Evolutionary conservation across 108 stramenopile species (phyloP).

Genomic region (Seminavis robusta): DNA sequence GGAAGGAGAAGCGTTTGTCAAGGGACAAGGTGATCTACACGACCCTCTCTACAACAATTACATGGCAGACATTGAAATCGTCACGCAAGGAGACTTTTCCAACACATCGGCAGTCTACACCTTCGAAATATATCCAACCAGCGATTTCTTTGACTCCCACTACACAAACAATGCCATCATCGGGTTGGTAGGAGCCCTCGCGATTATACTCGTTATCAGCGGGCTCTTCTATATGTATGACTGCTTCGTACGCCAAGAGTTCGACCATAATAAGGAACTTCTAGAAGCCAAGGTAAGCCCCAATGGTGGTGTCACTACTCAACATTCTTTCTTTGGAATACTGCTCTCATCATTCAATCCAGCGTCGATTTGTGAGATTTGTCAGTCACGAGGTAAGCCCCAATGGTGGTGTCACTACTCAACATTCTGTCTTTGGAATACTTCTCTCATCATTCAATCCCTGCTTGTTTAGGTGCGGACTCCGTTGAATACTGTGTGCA

Average conservation of each 20-base stretch:
- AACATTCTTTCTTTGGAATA: too few species aligned
- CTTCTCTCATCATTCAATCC: too few species aligned
- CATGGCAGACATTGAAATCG: slow-evolving; percentile 6
- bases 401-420: too few species aligned
- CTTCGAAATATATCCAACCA: slow-evolving; percentile 26
- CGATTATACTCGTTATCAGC: slow-evolving; percentile 17
- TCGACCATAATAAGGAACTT: slow-evolving; percentile 12
- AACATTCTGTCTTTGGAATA: too few species aligned
- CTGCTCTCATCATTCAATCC: too few species aligned
- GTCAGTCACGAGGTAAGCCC: slow-evolving; percentile 44
- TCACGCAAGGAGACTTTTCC: too few species aligned
- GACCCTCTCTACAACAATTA: slow-evolving; percentile 4
- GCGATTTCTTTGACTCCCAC: slow-evolving; percentile 15
- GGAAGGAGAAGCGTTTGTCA: slow-evolving; percentile 9
- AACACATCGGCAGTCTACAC: slow-evolving; percentile 3
- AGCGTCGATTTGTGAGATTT: slow-evolving; percentile 38
- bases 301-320: too few species aligned
- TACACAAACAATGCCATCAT: slow-evolving; percentile 27
- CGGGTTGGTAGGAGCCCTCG: slow-evolving; percentile 19
- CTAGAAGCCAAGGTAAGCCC: slow-evolving; percentile 37
- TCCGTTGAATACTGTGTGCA: slow-evolving; percentile 36
- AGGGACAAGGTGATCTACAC: slow-evolving; percentile 24
- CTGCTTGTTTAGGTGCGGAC: too few species aligned
- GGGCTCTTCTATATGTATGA: slow-evolving; percentile 39
- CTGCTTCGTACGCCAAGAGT: slow-evolving; percentile 30